phyloP scores from a whole-genome alignment of 192 early-diverging fungal genomes.

The Spinellus fusiger region DNA sequence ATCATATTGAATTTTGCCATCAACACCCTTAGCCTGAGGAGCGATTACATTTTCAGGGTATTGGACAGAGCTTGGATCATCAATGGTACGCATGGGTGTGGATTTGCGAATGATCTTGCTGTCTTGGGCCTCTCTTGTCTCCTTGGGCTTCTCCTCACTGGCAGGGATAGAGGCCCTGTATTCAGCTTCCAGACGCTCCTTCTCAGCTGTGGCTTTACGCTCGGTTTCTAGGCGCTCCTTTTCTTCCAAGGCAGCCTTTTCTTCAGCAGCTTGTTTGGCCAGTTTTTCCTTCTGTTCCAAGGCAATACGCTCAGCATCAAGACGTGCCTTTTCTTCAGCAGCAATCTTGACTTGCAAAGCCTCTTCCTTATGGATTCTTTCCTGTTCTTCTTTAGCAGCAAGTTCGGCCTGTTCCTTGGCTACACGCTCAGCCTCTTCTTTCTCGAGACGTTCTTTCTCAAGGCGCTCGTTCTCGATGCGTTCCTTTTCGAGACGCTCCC shows the following conservation, averaged over 20 bases:
- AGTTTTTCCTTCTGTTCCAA: neutral
- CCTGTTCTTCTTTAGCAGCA: constrained; percentile 12
- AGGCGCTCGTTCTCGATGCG: constrained; percentile 27
- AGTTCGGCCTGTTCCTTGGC: constrained; percentile 13
- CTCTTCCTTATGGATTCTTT: constrained; percentile 17
- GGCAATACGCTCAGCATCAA: constrained; percentile 11
- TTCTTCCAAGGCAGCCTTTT: constrained; percentile 1
- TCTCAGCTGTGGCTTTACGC: constrained; percentile 3
- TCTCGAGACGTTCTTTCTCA: constrained; percentile 17
- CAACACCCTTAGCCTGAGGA: constrained; percentile 38
- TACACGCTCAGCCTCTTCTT: constrained; percentile 22
- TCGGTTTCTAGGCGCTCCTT: neutral
- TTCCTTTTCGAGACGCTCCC: too few species aligned
- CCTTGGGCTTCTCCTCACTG: constrained; percentile 7
- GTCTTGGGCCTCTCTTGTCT: constrained; percentile 13
- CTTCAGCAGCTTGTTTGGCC: neutral
- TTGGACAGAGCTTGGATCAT: constrained; percentile 36
- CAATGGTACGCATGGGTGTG: constrained; percentile 35
- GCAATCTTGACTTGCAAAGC: neutral
- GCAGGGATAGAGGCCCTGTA: neutral
- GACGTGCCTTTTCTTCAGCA: constrained; percentile 5
- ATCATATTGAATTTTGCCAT: constrained; percentile 64
- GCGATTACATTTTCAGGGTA: constrained; percentile 50
- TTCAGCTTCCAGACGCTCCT: constrained; percentile 4
- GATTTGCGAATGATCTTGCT: constrained; percentile 12